A percentile compares a stretch with the other conserved stretches of the same genome.
phyloP scores from a whole-genome alignment of 148 eudicot genomes.

The Dysphania ambrosioides region DNA sequence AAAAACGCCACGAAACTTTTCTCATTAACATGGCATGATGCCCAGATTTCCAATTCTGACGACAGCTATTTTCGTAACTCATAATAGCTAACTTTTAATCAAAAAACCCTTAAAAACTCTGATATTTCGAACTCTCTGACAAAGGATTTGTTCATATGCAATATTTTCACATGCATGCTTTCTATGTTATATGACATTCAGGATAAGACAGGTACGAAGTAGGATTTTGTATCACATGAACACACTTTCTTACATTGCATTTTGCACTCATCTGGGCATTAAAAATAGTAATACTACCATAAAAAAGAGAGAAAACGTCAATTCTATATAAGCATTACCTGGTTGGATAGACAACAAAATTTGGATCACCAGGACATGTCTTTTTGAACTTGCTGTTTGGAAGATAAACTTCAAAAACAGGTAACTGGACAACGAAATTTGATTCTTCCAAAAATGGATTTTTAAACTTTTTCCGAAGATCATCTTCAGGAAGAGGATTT shows the following conservation, averaged over 20 bases:
- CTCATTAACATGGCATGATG: neutral
- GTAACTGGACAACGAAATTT: slow-evolving; percentile 50
- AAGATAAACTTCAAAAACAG: slow-evolving; percentile 72
- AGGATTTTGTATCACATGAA: neutral
- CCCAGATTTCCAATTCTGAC: neutral
- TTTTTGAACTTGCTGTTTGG: slow-evolving; percentile 86
- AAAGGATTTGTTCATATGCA: neutral
- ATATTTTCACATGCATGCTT: neutral
- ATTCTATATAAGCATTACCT: slow-evolving; percentile 40
- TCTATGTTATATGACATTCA: neutral
- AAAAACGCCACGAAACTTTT: neutral
- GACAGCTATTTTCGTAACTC: neutral
- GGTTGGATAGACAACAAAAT: slow-evolving; percentile 52
- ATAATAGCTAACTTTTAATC: neutral
- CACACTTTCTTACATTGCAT: neutral
- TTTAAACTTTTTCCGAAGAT: slow-evolving; percentile 65
- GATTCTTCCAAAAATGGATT: slow-evolving; percentile 76
- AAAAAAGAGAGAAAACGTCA: neutral
- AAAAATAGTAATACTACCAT: neutral
- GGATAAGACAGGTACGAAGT: neutral
- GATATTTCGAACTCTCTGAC: neutral
- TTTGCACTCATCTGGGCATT: neutral
- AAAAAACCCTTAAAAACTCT: neutral
- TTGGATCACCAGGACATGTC: slow-evolving; percentile 78
- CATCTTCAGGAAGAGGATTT: slow-evolving; percentile 61